Evolutionary conservation across 1,284 basidiomycete genomes (phyloP), one percentile per base, ranked within the genome.

Genomic region (Mycocalia duriaeana): DNA sequence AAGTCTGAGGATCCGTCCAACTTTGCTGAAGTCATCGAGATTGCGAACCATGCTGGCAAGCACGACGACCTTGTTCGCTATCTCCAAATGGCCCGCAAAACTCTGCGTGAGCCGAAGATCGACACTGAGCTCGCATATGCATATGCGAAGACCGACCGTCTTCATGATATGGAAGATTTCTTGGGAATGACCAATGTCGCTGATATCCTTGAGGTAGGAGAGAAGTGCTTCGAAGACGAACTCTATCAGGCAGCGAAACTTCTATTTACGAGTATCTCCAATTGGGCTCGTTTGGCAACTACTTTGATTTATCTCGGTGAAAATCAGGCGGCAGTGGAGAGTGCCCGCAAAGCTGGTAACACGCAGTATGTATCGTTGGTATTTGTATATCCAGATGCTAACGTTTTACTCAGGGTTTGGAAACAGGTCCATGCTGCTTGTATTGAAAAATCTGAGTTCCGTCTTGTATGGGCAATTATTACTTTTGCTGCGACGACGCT

Each of bases 121-220:
- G 96, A 99, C 66, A 99, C 96, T 13, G 93, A 97, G 70, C 75
- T 98, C 31, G 94, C 94, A 7, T 94, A 96, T 62, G 91, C 94
- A 1, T 97, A 96, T 65, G 94, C 94, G 37, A 95, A 95, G 77
- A 97, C 94, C 1, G 94, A 97, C 65, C 85, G 94, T 50, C 72
- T 97, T 19, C 94, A 96, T 63, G 96, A 98, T 62, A 99, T 99
- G 96, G 96, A 99, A 64, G 96, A 99, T 73, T 99, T 99, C 82
- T 73, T 99, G 52, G 79, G 81, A 31, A 98, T 99, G 92, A 99
- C 96, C 45, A 99, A 99, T 59, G 96, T 99, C 31, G 96, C 96
- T 16, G 96, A 99, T 59, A 78, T 97, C 47, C 76, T 98, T 22
- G 88, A 89, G 57, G 94, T 97, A 46, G 96, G 96, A 66, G 96